Base-by-base conservation (phyloP, 805 yeast species). In the Metschnikowia arizonensis region DNA sequence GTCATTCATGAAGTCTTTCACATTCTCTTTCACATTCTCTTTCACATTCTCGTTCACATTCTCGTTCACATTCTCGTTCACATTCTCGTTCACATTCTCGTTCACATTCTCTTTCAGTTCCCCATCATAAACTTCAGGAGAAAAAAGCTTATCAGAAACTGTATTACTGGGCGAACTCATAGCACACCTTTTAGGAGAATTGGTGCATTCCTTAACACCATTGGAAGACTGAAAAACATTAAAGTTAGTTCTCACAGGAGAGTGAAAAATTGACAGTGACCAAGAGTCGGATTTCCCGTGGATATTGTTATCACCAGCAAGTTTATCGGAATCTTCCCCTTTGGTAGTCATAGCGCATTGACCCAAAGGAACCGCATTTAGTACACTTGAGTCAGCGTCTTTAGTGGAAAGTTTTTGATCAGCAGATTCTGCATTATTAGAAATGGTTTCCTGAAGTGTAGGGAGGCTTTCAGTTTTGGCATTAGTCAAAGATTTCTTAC, bases 381-480 rank as follows among this genome's bases (percentile, higher is more conserved):
- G 3, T 21, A 11, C 25, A 19, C 5, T 12, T 12, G 17, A 21
- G 8, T 33, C 25, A 12, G 24, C 17, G 10, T 33, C 36, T 3
- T 19, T 17, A 33, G 17, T 12, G 5, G 25, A n/a, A 8, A n/a
- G 4, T 21, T n/a, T 33, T 17, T 14, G 30, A 11, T 19, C 10
- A 7, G 40, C 15, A 11, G 40, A 26, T 4, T 36, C 40, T 5
- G 40, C 40, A 17, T 23, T 12, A 26, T 30, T 29, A 9, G 42
- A 39, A 14, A 18, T 11, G 7, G 34, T 21, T 31, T 39, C 42
- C 19, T 39, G 33, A 21, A 39, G 42, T 19, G 42, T 39, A 28
- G 42, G 42, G 7, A 39, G 42, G 12, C 35, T 30, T 6, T 39
- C 42, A 8, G 17, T 14, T 15, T 39, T 39, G 6, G 18, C 17